phyloP scores from a whole-genome alignment of 495 filamentous ascomycete species.

The Poronia punctata region DNA sequence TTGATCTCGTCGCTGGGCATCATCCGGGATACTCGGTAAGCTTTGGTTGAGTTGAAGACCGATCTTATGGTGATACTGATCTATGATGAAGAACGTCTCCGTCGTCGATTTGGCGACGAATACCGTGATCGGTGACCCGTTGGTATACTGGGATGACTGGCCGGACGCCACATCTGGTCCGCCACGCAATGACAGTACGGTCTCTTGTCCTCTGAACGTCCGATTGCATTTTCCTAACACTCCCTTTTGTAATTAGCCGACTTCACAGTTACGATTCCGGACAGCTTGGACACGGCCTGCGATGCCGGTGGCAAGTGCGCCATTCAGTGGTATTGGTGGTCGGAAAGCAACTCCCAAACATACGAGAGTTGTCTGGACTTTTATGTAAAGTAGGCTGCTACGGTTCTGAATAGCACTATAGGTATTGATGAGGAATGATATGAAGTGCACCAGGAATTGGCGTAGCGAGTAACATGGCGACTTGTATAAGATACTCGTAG shows the following conservation, averaged over 20 bases:
- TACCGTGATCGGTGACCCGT: conserved; percentile 4
- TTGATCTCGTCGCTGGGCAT: conserved; percentile 7
- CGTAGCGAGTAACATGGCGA: too few relatives aligned
- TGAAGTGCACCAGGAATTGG: too few relatives aligned
- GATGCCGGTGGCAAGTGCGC: conserved; percentile 9
- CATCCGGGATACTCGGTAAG: conserved; percentile 9
- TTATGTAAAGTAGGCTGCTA: conserved; percentile 6
- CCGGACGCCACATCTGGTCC: conserved; percentile 6
- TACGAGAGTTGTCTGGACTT: conserved; percentile 10
- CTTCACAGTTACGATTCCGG: conserved; percentile 5
- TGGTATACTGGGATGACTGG: conserved; percentile 8
- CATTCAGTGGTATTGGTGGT: conserved; percentile 13
- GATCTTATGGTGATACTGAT: neutral
- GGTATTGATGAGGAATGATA: too few relatives aligned
- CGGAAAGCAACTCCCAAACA: conserved; percentile 7
- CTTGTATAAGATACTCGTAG: too few relatives aligned
- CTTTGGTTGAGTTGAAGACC: neutral
- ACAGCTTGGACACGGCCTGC: conserved; percentile 1
- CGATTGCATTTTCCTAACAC: neutral
- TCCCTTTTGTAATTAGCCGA: conserved; percentile 1
- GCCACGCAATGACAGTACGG: conserved; percentile 8
- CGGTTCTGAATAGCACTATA: too few relatives aligned
- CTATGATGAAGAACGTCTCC: conserved; percentile 4
- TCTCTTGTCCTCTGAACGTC: neutral
- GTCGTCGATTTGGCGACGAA: conserved; percentile 7